These are phyloP conservation scores for Colletotrichum cordylinicola DNA, from an alignment of 2,329 filamentous ascomycete species.

Conservation along the genomic window DNA sequence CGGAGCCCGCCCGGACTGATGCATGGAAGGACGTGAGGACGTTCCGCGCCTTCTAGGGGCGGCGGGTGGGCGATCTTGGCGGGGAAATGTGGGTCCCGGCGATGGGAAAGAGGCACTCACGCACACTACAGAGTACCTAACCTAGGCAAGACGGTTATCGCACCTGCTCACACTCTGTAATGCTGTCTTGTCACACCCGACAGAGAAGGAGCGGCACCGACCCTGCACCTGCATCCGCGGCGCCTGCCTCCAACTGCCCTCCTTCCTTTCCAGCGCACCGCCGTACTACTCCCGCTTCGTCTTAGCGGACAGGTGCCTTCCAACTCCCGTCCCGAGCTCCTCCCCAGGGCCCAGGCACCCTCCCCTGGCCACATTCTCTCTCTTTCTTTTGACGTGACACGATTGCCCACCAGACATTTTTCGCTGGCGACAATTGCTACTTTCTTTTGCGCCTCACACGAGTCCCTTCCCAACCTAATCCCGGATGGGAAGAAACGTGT, in stretches of 20 bases:
- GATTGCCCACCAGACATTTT: not conserved
- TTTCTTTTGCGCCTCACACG: not conserved
- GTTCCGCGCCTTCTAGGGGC: slow-evolving; percentile 17
- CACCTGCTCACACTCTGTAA: not conserved
- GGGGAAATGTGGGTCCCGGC: not conserved
- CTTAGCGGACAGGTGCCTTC: not conserved
- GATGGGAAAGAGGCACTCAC: not conserved
- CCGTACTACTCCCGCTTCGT: not conserved
- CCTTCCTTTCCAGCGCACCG: not conserved
- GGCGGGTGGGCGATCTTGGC: slow-evolving; percentile 7
- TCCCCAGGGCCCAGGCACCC: not conserved
- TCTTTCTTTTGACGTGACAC: not conserved
- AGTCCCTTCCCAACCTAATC: not conserved
- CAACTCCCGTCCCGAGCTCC: not conserved
- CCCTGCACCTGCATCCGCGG: not conserved
- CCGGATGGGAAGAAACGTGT: not conserved
- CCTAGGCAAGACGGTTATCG: too few species aligned
- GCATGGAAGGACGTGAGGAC: slow-evolving; percentile 21
- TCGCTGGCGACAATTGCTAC: not conserved
- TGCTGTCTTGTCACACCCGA: not conserved
- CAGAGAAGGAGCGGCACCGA: not conserved
- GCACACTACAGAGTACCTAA: too few species aligned
- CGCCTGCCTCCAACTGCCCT: not conserved
- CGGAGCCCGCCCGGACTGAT: slow-evolving; percentile 14
- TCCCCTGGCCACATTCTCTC: not conserved